Conservation (phyloP, 306 rosid species). For the Lathyrus oleraceus region DNA sequence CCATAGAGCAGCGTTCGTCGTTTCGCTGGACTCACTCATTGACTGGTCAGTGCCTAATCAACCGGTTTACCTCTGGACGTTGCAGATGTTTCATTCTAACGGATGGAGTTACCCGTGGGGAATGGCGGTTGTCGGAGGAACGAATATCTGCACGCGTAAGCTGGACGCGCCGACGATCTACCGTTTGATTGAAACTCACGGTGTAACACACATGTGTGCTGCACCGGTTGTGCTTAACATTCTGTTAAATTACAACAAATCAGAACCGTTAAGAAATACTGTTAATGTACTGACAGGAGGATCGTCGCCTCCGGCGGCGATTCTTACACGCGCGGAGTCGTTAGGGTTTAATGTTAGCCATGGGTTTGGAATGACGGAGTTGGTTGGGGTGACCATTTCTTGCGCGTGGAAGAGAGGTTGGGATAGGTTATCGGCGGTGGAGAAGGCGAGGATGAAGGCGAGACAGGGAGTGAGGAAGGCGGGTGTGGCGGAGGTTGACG, state of each 20-base stretch:
- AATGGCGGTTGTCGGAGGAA: conserved; percentile 68
- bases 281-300: conserved; percentile 57
- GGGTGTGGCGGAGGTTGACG: conserved; percentile 48
- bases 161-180: conserved; percentile 52
- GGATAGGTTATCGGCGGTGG: conserved; percentile 45
- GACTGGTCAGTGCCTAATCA: conserved; percentile 57
- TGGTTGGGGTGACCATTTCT: conserved; percentile 46
- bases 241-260: conserved; percentile 20
- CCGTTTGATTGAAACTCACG: conserved; percentile 34
- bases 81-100: conserved; percentile 75
- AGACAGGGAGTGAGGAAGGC: conserved; percentile 56
- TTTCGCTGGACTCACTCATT: conserved; percentile 42
- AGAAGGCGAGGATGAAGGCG: conserved; percentile 52
- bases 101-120: conserved; percentile 83
- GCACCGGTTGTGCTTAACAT: conserved; percentile 77
- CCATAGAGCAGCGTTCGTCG: conserved; percentile 54
- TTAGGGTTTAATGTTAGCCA: conserved; percentile 59
- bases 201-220: conserved; percentile 72
- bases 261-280: conserved; percentile 22
- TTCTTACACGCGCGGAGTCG: conserved; percentile 44
- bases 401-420: conserved; percentile 65
- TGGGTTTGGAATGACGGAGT: conserved; percentile 66
- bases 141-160: conserved; percentile 61
- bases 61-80: conserved; percentile 72
- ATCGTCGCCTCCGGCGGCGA: conserved; percentile 53